Percentiles rank a stretch among this genome's conserved stretches.
Conservation (phyloP, 148 eudicot genomes). For the Rhododendron simsii region DNA sequence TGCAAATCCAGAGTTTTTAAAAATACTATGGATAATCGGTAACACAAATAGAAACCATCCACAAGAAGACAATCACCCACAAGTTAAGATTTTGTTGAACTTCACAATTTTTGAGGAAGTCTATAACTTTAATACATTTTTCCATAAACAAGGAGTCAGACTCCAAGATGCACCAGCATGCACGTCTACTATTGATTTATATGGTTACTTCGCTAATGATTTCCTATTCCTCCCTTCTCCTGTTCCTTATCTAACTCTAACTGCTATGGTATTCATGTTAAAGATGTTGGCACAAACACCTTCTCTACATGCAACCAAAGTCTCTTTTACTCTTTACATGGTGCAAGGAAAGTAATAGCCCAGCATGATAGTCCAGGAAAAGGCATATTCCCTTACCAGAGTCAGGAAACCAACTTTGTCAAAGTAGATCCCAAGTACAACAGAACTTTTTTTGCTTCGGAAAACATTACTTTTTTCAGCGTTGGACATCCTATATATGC, state of each 20-base stretch:
- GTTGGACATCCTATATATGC: not conserved
- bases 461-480: not conserved
- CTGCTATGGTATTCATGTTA: not conserved
- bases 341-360: not conserved
- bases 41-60: not conserved
- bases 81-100: not conserved
- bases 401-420: not conserved
- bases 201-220: not conserved
- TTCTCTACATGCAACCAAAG: not conserved
- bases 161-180: not conserved
- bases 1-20: slow-evolving; percentile 16
- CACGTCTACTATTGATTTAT: not conserved
- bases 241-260: not conserved
- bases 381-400: not conserved
- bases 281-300: not conserved
- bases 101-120: not conserved
- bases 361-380: not conserved
- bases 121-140: not conserved
- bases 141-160: not conserved
- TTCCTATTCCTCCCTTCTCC: not conserved
- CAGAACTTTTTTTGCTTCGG: not conserved
- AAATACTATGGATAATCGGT: not conserved
- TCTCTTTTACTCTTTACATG: not conserved
- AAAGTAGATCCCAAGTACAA: not conserved
- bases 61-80: not conserved